Base-by-base conservation (phyloP, 495 filamentous ascomycete genomes). In the Aspergillus asperescens region DNA sequence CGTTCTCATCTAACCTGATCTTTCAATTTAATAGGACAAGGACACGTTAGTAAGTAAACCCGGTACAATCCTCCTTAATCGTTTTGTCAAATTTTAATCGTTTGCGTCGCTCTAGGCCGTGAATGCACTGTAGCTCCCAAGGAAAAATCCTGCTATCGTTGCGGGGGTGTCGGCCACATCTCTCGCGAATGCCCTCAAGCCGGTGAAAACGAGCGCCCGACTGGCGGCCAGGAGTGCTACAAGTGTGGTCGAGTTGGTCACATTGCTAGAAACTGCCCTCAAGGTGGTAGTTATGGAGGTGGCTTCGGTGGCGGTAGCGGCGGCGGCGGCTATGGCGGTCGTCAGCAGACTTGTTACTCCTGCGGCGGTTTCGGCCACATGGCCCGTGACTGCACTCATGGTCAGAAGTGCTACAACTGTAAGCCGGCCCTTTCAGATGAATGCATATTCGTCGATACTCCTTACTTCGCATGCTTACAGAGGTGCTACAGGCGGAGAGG, bases 351-450 rank as follows among this genome's bases (percentile, higher is more conserved):
- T 52, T 95, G 91, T 81, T 96, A 95, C 78, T 93, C 90, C 37
- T 96, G 92, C 72, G 92, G 93, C 63, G 93, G 93, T 40, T 90
- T 87, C 66, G 94, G 93, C 57, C 93, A 98, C 77, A 89, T 96
- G 85, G 90, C 88, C 62, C 85, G 91, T 59, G 93, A 97, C 72
- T 98, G 93, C 75, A 96, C 94, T 41, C 93, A 97, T 64, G 93
- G 93, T 50, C 90, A 91, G 78, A 97, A 97, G 80, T 98, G 93
- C 84, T 98, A 98, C 84, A 97, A 97, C 82, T 98, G 93, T 85
- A 62, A 67, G 79, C 68, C 29, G 31, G 7, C 7, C 18, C 10
- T 12, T 25, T 46, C 32, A 0, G 32, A 34, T 48, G 24, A 56
- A 27, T 45, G n/a, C 0, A 18, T 5, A 18, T 37, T 6, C 25